phyloP scores from a whole-genome alignment of 2,329 filamentous ascomycete genomes.

The Daldinia sp. region DNA sequence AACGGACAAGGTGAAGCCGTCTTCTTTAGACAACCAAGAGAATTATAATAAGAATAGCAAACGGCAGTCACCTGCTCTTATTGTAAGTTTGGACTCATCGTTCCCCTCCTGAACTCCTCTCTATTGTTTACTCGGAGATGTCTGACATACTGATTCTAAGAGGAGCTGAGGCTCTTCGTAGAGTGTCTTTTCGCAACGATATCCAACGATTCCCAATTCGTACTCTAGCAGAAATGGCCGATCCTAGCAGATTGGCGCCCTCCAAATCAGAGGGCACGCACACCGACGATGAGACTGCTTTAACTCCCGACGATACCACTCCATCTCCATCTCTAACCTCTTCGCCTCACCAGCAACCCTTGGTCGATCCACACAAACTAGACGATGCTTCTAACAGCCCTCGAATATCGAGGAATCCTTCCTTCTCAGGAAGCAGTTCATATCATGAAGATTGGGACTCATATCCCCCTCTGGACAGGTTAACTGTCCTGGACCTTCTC shows the following conservation, averaged over 20 bases:
- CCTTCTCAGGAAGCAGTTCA: constrained; percentile 86
- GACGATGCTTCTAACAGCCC: constrained; percentile 64
- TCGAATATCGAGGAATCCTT: constrained; percentile 78
- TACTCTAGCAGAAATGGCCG: constrained; percentile 60
- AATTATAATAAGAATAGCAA: constrained; percentile 11
- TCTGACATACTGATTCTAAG: constrained; percentile 59
- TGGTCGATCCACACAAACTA: constrained; percentile 65
- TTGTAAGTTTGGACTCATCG: constrained; percentile 17
- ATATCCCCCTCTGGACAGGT: constrained; percentile 87
- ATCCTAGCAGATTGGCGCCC: constrained; percentile 51
- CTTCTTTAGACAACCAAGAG: constrained; percentile 14
- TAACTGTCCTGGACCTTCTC: constrained; percentile 92
- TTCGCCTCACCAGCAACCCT: constrained; percentile 59
- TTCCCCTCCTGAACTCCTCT: constrained; percentile 5
- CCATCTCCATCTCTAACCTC: constrained; percentile 59
- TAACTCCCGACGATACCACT: constrained; percentile 58
- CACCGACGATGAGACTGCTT: constrained; percentile 59
- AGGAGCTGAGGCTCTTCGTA: constrained; percentile 56
- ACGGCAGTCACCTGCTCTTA: constrained; percentile 13
- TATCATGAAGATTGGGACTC: constrained; percentile 90
- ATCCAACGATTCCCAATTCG: constrained; percentile 52
- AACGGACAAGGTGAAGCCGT: constrained; percentile 23
- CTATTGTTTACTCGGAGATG: constrained; percentile 46
- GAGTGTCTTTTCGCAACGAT: constrained; percentile 57
- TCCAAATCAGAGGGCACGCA: constrained; percentile 55